Evolutionary conservation across 2,329 filamentous ascomycete genomes (phyloP), one percentile per base, ranked within the genome.

Genomic region (Cytospora schulzeri): DNA sequence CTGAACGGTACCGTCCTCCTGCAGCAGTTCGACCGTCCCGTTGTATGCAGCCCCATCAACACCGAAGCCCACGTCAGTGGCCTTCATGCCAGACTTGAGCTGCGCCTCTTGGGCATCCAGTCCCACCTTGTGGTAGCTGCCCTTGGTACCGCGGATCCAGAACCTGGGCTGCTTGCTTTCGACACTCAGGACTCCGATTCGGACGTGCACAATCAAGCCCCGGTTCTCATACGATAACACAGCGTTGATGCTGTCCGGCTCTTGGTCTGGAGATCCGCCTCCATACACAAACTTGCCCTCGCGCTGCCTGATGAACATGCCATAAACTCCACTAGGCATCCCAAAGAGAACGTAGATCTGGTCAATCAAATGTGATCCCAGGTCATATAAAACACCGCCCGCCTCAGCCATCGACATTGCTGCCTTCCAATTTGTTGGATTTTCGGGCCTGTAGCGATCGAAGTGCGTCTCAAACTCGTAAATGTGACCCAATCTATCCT

Each of bases 381-480:
- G 80, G 71, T 93, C 91, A 72, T 89, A 93, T 26, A 93, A 78
- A 26, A 81, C 87, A 41, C 89, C 88, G 48, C 88, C 87, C 14
- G 88, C 91, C 19, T 88, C 80, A 22, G 77, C 74, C 71, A 89
- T 84, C 33, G 80, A 76, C 61, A 90, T 79, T 17, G 74, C 75
- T 48, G 82, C 84, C 80, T 93, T 93, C 91, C 91, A 94, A 58
- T 77, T 81, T 65, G 80, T 73, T 28, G 87, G 84, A 48, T 82
- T 79, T 33, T 81, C 80, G 17, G 88, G 81, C 22, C 87, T 85
- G 77, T 90, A 88, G 22, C 91, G 86, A 75, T 94, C 91, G 72
- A 93, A 93, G 78, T 93, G 91, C 26, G 89, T 90, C 75, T 93
- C 86, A 72, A 90, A 91, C 77, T 94, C 91, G 61, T 90, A 83